phyloP scores from a whole-genome alignment of 2,329 filamentous ascomycete species.

The Alternaria sp. region DNA sequence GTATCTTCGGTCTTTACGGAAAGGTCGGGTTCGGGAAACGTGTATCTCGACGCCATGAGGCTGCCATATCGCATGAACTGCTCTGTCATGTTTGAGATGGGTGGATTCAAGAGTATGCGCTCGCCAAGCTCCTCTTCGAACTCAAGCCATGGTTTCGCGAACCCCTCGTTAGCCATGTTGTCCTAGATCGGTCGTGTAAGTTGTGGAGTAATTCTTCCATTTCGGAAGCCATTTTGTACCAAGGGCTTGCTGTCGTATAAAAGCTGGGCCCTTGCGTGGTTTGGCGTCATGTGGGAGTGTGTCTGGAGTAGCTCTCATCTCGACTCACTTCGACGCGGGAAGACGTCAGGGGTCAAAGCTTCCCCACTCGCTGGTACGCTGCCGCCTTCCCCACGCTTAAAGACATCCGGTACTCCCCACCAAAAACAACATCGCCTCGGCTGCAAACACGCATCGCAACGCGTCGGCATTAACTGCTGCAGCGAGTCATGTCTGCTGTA shows the following conservation, averaged over 20 bases:
- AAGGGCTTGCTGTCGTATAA: background rate
- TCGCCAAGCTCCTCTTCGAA: slow-evolving; percentile 45
- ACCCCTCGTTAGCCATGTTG: slow-evolving; percentile 26
- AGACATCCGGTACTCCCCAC: slow-evolving; percentile 32
- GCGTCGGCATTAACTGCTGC: slow-evolving; percentile 25
- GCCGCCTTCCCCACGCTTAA: slow-evolving; percentile 27
- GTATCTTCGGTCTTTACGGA: slow-evolving; percentile 44
- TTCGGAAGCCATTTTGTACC: background rate
- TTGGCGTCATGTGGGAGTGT: background rate
- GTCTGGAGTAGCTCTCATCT: background rate
- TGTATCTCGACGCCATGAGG: slow-evolving; percentile 34
- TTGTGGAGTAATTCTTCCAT: background rate
- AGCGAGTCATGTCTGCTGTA: slow-evolving; percentile 26
- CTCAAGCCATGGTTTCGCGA: slow-evolving; percentile 43
- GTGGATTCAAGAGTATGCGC: slow-evolving; percentile 34
- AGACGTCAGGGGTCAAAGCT: slow-evolving; percentile 18
- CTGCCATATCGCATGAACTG: slow-evolving; percentile 27
- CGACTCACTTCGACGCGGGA: background rate
- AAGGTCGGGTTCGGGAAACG: slow-evolving; percentile 42
- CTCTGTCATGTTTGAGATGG: slow-evolving; percentile 27
- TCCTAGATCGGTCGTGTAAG: background rate
- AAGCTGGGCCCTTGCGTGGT: background rate
- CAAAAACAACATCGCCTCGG: slow-evolving; percentile 17
- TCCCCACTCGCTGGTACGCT: background rate
- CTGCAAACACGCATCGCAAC: slow-evolving; percentile 8